Evolutionary conservation across 768 basidiomycete species (phyloP), one percentile per base, ranked within the genome.

Genomic region (Lactarius trivialis): DNA sequence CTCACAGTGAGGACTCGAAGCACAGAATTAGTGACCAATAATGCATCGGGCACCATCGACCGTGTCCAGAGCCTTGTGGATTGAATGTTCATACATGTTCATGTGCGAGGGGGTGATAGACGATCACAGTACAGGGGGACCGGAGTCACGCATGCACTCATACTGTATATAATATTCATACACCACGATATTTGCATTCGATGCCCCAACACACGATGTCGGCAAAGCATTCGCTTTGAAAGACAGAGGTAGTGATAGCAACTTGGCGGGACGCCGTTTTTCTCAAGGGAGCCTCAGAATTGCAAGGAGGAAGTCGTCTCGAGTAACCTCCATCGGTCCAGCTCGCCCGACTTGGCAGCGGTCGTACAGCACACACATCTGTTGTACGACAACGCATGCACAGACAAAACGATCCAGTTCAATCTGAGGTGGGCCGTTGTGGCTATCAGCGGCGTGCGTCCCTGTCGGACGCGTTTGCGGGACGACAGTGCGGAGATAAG

Each of bases 351-450:
- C 34, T 9, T 28, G 34, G 49, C 57, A 58, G 24, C 49, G 48
- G 33, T 51, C 57, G 15, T 58, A 58, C 33, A 58, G 34, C 24
- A 5, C 33, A 39, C 48, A 50, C 49, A 58, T 50, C 34, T 51
- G 57, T 37, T 58, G 45, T 11, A 58, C 34, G 33, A 58, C 57
- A 30, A 58, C 30, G 57, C 57, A 58, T 2, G 57, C 57, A n/a
- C 57, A 58, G 26, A 58, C 57, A n/a, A 58, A 58, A 17, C 57
- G 57, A 15, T 58, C 57, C 19, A 58, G 28, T 28, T 58, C 49
- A 11, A 58, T 58, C 17, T 51, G 48, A 2, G 57, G 57, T 9
- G 48, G 17, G 24, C 17, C n/a, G 3, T 21, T 33, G n/a, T 50
- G 17, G 57, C 2, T 12, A 33, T 24, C 21, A 37, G 53, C 7